Evolutionary conservation across 2,329 filamentous ascomycete genomes (phyloP).

Genomic region (Cyphellophora attinorum): DNA sequence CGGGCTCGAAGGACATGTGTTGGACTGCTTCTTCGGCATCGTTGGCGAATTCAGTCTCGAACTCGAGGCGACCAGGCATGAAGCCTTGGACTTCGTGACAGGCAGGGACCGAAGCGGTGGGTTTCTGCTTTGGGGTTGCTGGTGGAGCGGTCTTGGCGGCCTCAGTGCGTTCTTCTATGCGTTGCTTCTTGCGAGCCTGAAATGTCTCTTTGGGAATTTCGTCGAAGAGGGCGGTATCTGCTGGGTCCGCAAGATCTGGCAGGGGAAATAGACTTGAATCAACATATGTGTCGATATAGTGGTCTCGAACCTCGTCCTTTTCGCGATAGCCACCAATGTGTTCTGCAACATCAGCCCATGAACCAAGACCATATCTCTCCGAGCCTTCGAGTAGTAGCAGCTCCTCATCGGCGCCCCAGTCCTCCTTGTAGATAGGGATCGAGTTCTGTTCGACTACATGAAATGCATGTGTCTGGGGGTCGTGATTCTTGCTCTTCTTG

Average conservation of each 20-base stretch:
- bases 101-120: slow-evolving; percentile 85
- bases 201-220: slow-evolving; percentile 84
- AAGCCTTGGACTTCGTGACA: slow-evolving; percentile 98
- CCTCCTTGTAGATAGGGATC: slow-evolving; percentile 86
- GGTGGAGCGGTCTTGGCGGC: slow-evolving; percentile 74
- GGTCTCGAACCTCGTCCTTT: slow-evolving; percentile 91
- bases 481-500: slow-evolving; percentile 70
- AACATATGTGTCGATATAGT: slow-evolving; percentile 83
- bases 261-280: slow-evolving; percentile 76
- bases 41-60: slow-evolving; percentile 95
- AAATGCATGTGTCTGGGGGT: slow-evolving; percentile 76
- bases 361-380: slow-evolving; percentile 91
- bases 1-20: slow-evolving; percentile 95
- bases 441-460: slow-evolving; percentile 97
- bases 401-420: slow-evolving; percentile 97
- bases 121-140: slow-evolving; percentile 84
- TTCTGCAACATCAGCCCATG: slow-evolving; percentile 95
- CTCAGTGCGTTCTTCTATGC: slow-evolving; percentile 87
- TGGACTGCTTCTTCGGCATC: slow-evolving; percentile 97
- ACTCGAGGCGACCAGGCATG: slow-evolving; percentile 95
- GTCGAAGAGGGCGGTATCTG: slow-evolving; percentile 68
- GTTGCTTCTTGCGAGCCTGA: slow-evolving; percentile 79
- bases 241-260: slow-evolving; percentile 73
- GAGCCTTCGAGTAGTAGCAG: slow-evolving; percentile 85
- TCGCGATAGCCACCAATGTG: slow-evolving; percentile 92